Evolutionary conservation across 306 rosid species (phyloP).

Genomic region (Lablab purpureus): DNA sequence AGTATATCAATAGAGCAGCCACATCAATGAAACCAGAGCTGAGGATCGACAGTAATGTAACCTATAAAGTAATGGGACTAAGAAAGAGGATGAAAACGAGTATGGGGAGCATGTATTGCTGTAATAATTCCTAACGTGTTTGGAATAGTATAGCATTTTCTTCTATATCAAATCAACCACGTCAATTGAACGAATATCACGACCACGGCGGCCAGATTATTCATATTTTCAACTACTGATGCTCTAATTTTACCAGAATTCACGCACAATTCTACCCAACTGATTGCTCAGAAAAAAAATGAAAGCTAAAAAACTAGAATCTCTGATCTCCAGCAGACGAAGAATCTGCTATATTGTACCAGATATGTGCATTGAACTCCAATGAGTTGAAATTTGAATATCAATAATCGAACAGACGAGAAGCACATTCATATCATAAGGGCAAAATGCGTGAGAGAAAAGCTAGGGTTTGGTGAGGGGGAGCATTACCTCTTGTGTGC

Average conservation of each 20-base stretch:
- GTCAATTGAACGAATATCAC: not conserved
- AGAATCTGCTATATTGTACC: not conserved
- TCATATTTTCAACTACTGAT: not conserved
- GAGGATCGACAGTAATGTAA: not conserved
- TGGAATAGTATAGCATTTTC: not conserved
- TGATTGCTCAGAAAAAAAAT: not conserved
- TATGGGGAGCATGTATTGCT: conserved; percentile 2
- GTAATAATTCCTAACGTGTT: too few relatives aligned
- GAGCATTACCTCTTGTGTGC: conserved; percentile 67
- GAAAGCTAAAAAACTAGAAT: not conserved
- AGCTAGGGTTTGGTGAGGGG: conserved; percentile 38
- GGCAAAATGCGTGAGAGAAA: not conserved
- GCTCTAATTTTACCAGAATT: not conserved
- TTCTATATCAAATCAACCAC: not conserved
- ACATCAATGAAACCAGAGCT: conserved; percentile 13
- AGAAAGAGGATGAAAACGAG: not conserved
- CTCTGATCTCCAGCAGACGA: not conserved
- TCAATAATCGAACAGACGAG: not conserved
- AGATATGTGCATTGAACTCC: not conserved
- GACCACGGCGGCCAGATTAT: not conserved
- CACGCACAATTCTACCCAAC: not conserved
- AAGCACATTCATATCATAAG: not conserved
- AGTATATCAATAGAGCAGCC: not conserved
- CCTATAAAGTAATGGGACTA: not conserved
- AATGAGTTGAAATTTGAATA: not conserved